Conservation (phyloP, 306 rosid genomes). For the Crotalaria pallida region DNA sequence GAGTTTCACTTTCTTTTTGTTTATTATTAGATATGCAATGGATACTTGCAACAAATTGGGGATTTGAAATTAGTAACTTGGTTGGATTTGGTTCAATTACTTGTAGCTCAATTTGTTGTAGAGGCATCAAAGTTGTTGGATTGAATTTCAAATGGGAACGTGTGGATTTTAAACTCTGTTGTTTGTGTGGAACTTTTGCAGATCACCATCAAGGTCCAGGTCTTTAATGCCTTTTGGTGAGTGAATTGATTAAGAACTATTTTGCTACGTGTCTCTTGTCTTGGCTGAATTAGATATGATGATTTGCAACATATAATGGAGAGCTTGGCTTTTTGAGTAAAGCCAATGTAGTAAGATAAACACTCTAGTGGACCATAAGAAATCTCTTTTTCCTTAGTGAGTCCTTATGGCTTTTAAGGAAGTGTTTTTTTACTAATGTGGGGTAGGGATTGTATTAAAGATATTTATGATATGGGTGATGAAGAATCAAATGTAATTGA, state of each 20-base stretch:
- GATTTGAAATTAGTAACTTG: conserved; percentile 97
- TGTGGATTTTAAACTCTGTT: conserved; percentile 84
- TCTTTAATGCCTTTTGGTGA: conserved; percentile 80
- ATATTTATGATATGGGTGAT: too few relatives aligned
- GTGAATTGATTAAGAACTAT: conserved; percentile 21
- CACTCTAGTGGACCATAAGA: background rate
- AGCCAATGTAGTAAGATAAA: background rate
- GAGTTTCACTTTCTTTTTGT: conserved; percentile 45
- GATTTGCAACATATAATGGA: conserved; percentile 8
- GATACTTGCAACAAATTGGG: conserved; percentile 94
- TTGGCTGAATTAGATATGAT: background rate
- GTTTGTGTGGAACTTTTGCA: conserved; percentile 99
- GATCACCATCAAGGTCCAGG: conserved; percentile 95
- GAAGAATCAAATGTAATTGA: too few relatives aligned
- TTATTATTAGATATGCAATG: conserved; percentile 80
- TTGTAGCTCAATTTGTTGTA: conserved; percentile 84
- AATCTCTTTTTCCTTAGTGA: background rate
- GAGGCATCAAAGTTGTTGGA: conserved; percentile 95
- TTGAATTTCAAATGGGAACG: conserved; percentile 72
- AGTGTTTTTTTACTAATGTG: background rate
- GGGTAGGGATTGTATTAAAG: background rate
- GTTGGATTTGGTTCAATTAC: conserved; percentile 92
- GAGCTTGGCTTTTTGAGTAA: background rate
- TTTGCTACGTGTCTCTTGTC: conserved; percentile 1
- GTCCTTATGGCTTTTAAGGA: background rate